Evolutionary conservation across 2,329 filamentous ascomycete genomes (phyloP), one percentile per base, ranked within the genome.

Genomic region (Purpureocillium takamizusanense): DNA sequence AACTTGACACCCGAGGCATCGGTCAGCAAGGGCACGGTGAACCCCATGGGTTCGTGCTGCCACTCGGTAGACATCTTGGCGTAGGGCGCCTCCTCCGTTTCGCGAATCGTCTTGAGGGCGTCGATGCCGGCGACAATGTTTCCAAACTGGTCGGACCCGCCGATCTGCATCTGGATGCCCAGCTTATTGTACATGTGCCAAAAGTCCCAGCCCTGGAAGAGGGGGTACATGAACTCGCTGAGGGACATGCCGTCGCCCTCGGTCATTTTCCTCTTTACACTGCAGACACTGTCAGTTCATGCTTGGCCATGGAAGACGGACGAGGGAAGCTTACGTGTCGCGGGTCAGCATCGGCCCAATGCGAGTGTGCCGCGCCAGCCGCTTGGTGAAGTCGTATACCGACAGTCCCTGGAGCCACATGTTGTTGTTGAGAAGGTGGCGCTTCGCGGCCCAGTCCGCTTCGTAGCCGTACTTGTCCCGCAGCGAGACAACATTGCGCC

Each of bases 161-260:
- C 92, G 37, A 98, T 86, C 62, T 98, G 88, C 56, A 97, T 75
- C 54, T 89, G 82, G 9, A 88, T 71, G 35, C 74, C 74, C 17
- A 72, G 69, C 34, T 76, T 72, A 44, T 51, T 59, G 61, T 85
- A 94, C 65, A 97, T 74, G 49, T 85, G 73, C 86, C 86, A 97
- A 77, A 89, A 98, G 59, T 98, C 92, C 83, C 89, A 97, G 16
- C 83, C 88, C 58, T 98, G 92, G 51, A 97, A 77, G 13, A 98
- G 65, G 1, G 94, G 92, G 54, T 98, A 98, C 31, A 80, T 76
- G 60, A 98, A 95, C 57, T 98, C 92, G 28, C 86, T 82, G 51
- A 94, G 84, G 1, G 89, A 94, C 83, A 98, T 90, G 50, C 92
- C 94, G 46, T 92, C 85, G 29, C 87, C 86, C 38, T 80, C 80